Percentiles rank a stretch among this genome's conserved stretches.
Conservation (phyloP, 176 grass and related monocot species). For the Chrysopogon serrulatus region DNA sequence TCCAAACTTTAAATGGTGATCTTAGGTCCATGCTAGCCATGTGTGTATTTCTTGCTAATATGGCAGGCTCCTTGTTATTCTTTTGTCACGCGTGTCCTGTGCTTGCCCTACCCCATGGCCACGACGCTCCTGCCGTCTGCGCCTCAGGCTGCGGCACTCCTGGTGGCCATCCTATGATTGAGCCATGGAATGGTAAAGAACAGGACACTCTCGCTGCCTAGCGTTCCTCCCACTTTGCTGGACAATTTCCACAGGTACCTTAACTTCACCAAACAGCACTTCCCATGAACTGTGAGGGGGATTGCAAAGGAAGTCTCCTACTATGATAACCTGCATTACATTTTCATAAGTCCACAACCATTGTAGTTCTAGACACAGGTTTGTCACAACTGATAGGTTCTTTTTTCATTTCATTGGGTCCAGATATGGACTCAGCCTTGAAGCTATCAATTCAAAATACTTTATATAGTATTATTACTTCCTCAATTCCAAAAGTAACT, state of each 20-base stretch:
- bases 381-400: neutral
- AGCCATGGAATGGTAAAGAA: no score
- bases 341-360: constrained; percentile 25
- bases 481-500: neutral
- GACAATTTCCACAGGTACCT: constrained; percentile 68
- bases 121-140: no score
- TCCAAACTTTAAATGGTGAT: no score
- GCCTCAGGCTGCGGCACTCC: no score
- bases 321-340: constrained; percentile 79
- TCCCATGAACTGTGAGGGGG: constrained; percentile 32
- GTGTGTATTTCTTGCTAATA: no score
- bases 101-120: no score
- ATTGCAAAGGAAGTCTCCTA: constrained; percentile 63
- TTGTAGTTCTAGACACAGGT: neutral
- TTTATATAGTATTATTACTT: neutral
- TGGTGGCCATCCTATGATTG: no score
- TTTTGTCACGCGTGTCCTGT: no score
- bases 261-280: constrained; percentile 63
- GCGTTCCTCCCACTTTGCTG: constrained; percentile 74
- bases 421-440: neutral
- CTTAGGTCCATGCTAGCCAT: no score
- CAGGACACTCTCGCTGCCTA: no score
- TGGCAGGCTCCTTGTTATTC: no score
- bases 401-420: neutral
- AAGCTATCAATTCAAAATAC: neutral